Base-by-base conservation (phyloP, 2,329 filamentous ascomycete species). In the Fusarium avenaceum region DNA sequence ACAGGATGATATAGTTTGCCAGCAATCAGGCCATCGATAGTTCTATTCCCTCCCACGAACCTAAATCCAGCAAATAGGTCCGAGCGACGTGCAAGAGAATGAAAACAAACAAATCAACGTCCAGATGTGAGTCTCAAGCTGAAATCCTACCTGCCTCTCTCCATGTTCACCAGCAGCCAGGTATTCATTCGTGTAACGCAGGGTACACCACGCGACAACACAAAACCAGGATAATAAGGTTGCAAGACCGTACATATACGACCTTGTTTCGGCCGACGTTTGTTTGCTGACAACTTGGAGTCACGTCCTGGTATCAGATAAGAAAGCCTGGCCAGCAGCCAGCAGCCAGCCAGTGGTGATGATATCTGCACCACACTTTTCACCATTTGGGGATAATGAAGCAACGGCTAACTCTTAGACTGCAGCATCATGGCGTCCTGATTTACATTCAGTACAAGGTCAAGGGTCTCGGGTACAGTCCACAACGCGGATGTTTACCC, bases 401-500 rank as follows among this genome's bases (percentile, higher is more conserved):
- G 63, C 22, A 54, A 64, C 22, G 33, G 49, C 59, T 35, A 40
- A 30, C 28, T 30, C 11, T 30, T 11, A 30, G 28, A 30, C 28
- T 30, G 28, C 60, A 65, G 46, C 62, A 30, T 47, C 50, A 48
- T 56, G 32, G 19, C 22, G 47, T 42, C 19, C 20, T 32, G 24
- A 35, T 50, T 51, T 64, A 7, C 24, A 26, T 9, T 24, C 54
- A 39, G 40, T 57, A 28, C 57, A 57, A 48, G 53, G 62, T 61
- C 65, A 60, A 59, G 67, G 67, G 46, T 67, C 61, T 64, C 52
- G 66, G 57, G 30, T 53, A 51, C 20, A 46, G 20, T 40, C 55
- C 56, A 57, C 54, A 59, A 38, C 45, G 51, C 65, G 66, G 66
- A 52, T 47, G 47, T 57, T 65, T 67, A 63, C 50, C 47, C 58